These are phyloP conservation scores for Verticillium longisporum DNA, from an alignment of 2,329 filamentous ascomycete species.

Conservation along the genomic window DNA sequence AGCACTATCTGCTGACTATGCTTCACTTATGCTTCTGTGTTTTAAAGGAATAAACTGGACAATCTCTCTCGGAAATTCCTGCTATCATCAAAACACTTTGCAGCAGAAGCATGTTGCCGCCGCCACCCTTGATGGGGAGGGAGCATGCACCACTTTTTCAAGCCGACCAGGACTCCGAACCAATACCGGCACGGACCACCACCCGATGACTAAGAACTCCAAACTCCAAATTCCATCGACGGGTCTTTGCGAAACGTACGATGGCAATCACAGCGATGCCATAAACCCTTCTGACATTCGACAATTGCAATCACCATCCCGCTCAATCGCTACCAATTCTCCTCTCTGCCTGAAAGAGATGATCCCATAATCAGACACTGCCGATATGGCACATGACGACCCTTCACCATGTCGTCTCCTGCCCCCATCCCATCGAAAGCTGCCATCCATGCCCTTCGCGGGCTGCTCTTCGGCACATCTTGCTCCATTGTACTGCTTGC, in stretches of 20 bases:
- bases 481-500: conserved; percentile 48
- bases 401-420: conserved; percentile 32
- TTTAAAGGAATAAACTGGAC: too few relatives aligned
- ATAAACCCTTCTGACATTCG: background rate
- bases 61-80: too few relatives aligned
- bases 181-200: background rate
- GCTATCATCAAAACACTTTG: too few relatives aligned
- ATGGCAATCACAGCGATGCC: background rate
- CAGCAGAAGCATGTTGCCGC: too few relatives aligned
- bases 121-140: too few relatives aligned
- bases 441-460: conserved; percentile 47
- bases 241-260: background rate
- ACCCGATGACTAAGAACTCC: background rate
- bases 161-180: too few relatives aligned
- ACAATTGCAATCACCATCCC: background rate
- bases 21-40: too few relatives aligned
- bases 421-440: conserved; percentile 47
- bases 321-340: background rate
- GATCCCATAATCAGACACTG: conserved; percentile 2
- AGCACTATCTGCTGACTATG: too few relatives aligned
- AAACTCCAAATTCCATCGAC: background rate
- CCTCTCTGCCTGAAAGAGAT: background rate
- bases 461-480: conserved; percentile 49
- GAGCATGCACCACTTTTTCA: too few relatives aligned
- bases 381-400: conserved; percentile 10